Base-by-base conservation (phyloP, 768 basidiomycete species). In the Russula sp. region DNA sequence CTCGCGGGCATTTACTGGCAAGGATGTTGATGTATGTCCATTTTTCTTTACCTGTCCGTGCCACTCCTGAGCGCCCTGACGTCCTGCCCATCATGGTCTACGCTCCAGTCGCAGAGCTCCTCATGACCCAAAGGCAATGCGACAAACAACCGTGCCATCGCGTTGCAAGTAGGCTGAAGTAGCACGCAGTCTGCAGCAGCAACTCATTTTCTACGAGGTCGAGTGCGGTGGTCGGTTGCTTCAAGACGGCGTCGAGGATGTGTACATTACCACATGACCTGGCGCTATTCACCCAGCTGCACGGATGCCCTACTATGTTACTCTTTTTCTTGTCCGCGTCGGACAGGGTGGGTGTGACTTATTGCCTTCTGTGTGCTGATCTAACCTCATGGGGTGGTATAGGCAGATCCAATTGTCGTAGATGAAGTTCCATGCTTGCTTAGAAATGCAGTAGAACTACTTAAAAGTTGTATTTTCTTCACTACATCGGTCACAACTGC, bases 151-250 rank as follows among this genome's bases (percentile, higher is more conserved):
- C 81, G 95, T 9, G 83, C 90, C 7, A 87, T 88, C 18, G 92
- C 95, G 5, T 77, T 97, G 32, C 87, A 90, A 72, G 88, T n/a
- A n/a, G n/a, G n/a, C n/a, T n/a, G n/a, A n/a, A n/a, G n/a, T 96
- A 44, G 97, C 94, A 4, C 86, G 93, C 44, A 92, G 90, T 62
- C 79, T 98, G 42, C 94, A 98, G 72, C 88, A 84, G 63, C 93
- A 96, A 73, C 81, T 98, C 5, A 98, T 94, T 80, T 95, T 97
- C 75, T 92, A 93, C 72, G 96, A 98, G 73, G 94, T 98, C 8
- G 94, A 98, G 72, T 96, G 94, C 92, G 92, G 90, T 34, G 86
- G 87, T 56, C 84, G 87, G 22, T 80, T 87, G 1, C 76, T 97
- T 60, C 85, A 89, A 61, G 94, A 95, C 71, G 87, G 90, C 3